phyloP scores from a whole-genome alignment of 2,329 filamentous ascomycete species.

The Pestalotiopsis sp. region DNA sequence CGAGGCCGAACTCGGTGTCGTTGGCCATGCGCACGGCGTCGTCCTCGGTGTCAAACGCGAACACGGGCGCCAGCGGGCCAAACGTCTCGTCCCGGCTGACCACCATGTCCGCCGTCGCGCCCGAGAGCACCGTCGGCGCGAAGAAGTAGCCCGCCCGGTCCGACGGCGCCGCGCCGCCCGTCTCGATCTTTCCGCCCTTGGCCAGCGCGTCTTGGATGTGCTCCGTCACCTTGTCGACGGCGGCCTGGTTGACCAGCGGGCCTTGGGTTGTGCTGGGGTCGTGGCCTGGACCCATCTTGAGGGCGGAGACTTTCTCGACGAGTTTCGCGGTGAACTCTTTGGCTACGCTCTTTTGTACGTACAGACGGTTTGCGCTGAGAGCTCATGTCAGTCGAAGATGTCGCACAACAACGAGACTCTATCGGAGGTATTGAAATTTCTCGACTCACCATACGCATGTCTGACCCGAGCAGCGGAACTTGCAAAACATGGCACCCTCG shows the following conservation, averaged over 20 bases:
- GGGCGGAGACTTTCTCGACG: conserved; percentile 70
- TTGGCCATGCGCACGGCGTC: conserved; percentile 85
- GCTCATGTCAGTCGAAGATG: neutral
- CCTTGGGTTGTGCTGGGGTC: conserved; percentile 73
- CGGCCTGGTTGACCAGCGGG: conserved; percentile 82
- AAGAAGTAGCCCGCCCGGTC: conserved; percentile 86
- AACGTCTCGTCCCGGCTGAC: conserved; percentile 91
- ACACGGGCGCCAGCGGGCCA: conserved; percentile 87
- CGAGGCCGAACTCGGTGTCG: conserved; percentile 79
- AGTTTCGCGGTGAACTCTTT: conserved; percentile 72
- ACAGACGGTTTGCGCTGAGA: conserved; percentile 71
- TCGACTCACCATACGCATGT: conserved; percentile 74
- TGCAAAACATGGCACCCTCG: conserved; percentile 78
- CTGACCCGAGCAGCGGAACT: conserved; percentile 94
- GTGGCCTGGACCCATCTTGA: conserved; percentile 78
- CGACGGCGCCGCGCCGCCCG: conserved; percentile 69
- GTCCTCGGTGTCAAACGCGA: conserved; percentile 84
- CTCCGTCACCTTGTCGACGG: conserved; percentile 74
- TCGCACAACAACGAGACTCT: neutral
- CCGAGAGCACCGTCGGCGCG: conserved; percentile 84
- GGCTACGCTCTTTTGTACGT: conserved; percentile 78
- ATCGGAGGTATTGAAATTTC: no score
- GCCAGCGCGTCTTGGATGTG: conserved; percentile 79
- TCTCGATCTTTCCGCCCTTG: conserved; percentile 75
- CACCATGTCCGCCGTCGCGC: conserved; percentile 84